A percentile compares a stretch with the other conserved stretches of the same genome.
Conservation (phyloP, 1,139 yeast species). For the Ogataea hybrid region DNA sequence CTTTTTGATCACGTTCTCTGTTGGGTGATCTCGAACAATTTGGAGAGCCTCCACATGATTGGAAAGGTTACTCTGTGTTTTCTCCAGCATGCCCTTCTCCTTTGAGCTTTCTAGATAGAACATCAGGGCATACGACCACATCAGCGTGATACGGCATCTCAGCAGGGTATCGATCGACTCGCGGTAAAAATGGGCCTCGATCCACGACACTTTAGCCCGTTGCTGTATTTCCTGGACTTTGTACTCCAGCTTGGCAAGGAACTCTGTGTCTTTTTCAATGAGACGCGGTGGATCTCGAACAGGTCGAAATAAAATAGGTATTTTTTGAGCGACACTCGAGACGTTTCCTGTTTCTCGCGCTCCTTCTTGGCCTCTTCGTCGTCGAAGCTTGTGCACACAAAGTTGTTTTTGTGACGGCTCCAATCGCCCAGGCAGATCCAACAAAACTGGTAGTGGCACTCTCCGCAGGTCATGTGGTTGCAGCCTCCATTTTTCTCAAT, state of each 20-base stretch:
- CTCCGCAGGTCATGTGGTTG: constrained; percentile 89
- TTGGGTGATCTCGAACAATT: constrained; percentile 60
- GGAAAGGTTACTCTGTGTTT: constrained; percentile 68
- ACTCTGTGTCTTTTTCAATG: constrained; percentile 69
- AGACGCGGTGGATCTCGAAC: constrained; percentile 73
- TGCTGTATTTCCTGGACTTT: constrained; percentile 68
- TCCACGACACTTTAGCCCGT: constrained; percentile 72
- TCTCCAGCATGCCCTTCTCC: constrained; percentile 39
- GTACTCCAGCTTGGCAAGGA: constrained; percentile 60
- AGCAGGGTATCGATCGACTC: constrained; percentile 67
- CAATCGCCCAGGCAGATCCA: constrained; percentile 89
- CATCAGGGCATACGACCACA: constrained; percentile 90
- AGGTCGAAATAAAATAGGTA: constrained; percentile 78
- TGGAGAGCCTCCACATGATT: constrained; percentile 77
- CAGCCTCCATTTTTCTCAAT: constrained; percentile 85
- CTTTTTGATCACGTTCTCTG: constrained; percentile 42
- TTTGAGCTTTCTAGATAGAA: constrained; percentile 46
- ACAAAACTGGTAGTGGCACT: constrained; percentile 79
- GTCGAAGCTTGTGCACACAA: constrained; percentile 64
- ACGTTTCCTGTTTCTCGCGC: constrained; percentile 34
- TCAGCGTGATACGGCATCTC: constrained; percentile 71
- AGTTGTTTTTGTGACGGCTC: constrained; percentile 67
- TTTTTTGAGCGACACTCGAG: constrained; percentile 50
- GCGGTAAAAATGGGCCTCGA: constrained; percentile 80
- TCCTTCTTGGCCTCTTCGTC: constrained; percentile 37